Percentiles rank a stretch among this genome's conserved stretches.
These are phyloP conservation scores for Geotrichum reessii DNA, from an alignment of 1,139 yeast genomes.

Conservation along the genomic window DNA sequence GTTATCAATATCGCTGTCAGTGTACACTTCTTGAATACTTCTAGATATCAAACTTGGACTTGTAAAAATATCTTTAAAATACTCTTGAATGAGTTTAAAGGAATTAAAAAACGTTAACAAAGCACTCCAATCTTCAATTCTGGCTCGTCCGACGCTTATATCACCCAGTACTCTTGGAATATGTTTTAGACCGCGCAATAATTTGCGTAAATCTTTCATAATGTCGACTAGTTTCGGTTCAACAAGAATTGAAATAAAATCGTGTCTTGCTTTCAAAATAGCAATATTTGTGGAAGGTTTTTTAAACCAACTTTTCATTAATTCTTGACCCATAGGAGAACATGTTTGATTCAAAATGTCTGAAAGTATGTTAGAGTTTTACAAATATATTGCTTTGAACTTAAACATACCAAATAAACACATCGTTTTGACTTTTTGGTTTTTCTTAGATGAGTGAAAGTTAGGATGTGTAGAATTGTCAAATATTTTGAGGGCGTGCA, in stretches of 20 bases:
- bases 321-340: conserved; percentile 32
- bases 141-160: conserved; percentile 32
- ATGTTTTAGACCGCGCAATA: conserved; percentile 32
- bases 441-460: conserved; percentile 15
- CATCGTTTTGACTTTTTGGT: conserved; percentile 15
- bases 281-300: conserved; percentile 34
- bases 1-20: conserved; percentile 18
- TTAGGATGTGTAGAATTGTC: conserved; percentile 24
- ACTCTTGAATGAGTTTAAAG: conserved; percentile 8
- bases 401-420: conserved; percentile 22
- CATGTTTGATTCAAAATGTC: conserved; percentile 28
- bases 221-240: conserved; percentile 22
- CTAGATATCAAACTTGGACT: not conserved
- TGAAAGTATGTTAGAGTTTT: not conserved
- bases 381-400: too few species aligned
- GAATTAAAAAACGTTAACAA: conserved; percentile 25
- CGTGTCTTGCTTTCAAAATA: conserved; percentile 32
- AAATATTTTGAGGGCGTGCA: conserved; percentile 35
- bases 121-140: conserved; percentile 31
- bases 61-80: conserved; percentile 16
- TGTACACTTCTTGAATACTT: conserved; percentile 13
- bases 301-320: conserved; percentile 36
- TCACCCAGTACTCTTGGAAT: conserved; percentile 27
- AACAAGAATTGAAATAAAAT: conserved; percentile 29
- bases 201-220: conserved; percentile 21